Base-by-base conservation (phyloP, 75 land plant species). In the Gnetum montanum region DNA sequence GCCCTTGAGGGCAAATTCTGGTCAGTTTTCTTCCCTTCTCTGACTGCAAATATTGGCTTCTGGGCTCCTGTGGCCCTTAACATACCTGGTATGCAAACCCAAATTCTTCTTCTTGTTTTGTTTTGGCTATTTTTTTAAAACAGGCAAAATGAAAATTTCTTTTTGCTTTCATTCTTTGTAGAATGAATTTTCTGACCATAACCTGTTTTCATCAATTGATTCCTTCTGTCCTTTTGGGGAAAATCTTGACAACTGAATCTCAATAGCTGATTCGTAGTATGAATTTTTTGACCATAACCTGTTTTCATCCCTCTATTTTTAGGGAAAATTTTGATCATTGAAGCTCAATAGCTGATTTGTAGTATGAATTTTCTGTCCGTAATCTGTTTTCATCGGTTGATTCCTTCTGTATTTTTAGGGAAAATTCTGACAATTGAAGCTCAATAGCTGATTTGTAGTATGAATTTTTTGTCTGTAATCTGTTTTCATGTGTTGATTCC, bases 41-140 rank as follows among this genome's bases (percentile, higher is more conserved):
- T 93, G 18, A 88, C 95, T 0, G 95, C 98, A 29, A 93, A 88
- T 56, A 79, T 93, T 15, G 81, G 90, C 28, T 88, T 83, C 46
- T 93, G 98, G 95, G 85, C 78, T 1, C 79, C 86, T 16, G 31
- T 93, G 20, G 85, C 90, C 13, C 68, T 93, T 30, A 93, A 93
- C 80, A 93, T 93, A 6, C 78, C 90, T 38, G 78, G 78, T 71
- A 62, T 1, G 40, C 13, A 10, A 37, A n/a, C n/a, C n/a, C n/a
- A n/a, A n/a, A n/a, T n/a, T 37, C 2, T 37, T 37, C 40, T 15
- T 15, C 8, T 15, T 15, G 15, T 15, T 15, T 37, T 3, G 4
- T 1, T 10, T 37, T 10, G 13, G 15, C 40, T 3, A 37, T 37
- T 1, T 37, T n/a, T n/a, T n/a, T n/a, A n/a, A n/a, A 37, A 37